Evolutionary conservation across 352 stramenopile species (phyloP), one percentile per base, ranked within the genome.

Genomic region (Globisporangium polare): DNA sequence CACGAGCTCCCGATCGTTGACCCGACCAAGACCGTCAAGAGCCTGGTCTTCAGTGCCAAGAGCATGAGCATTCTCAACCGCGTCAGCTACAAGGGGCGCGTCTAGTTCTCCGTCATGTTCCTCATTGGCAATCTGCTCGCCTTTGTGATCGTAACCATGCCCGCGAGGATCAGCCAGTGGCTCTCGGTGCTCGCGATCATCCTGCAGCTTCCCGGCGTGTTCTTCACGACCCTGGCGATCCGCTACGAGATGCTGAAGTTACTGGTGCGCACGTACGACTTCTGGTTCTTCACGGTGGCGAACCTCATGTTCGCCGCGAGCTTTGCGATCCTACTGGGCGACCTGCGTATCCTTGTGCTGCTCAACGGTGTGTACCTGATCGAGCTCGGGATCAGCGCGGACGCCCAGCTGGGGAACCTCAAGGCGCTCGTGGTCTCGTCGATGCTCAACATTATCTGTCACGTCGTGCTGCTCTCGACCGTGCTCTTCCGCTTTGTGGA

Each of bases 201-300:
- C 5, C 47, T 78, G 0, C 64, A 75, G 9, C 58, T 71, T 9
- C 61, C 67, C 15, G 68, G 71, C 2, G 49, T 71, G 29, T 26
- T 69, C 46, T 65, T 72, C 27, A 68, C 74, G 18, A 26, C 65
- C 15, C 51, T 50, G 2, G 62, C 67, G 7, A 51, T 74, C 24
- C 67, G 65, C 20, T 57, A 68, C 15, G 60, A 75, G 33, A 74
- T 78, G 62, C 6, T 70, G 22, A 52, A 42, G 0, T 26, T 78
- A 18, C 62, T 75, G 18, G 50, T 73, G 27, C n/a, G 31, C 13
- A 71, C 71, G 5, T 75, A 75, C 43, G 67, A 75, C 42, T 78
- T 75, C 20, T 73, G 68, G 64, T 69, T 71, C 41, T 66, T 75
- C 55, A 71, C 67, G 10, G 41, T 69, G 13, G 62, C 60, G 39